Base-by-base conservation (phyloP, 108 stramenopile species). In the Discostella pseudostelligera region DNA sequence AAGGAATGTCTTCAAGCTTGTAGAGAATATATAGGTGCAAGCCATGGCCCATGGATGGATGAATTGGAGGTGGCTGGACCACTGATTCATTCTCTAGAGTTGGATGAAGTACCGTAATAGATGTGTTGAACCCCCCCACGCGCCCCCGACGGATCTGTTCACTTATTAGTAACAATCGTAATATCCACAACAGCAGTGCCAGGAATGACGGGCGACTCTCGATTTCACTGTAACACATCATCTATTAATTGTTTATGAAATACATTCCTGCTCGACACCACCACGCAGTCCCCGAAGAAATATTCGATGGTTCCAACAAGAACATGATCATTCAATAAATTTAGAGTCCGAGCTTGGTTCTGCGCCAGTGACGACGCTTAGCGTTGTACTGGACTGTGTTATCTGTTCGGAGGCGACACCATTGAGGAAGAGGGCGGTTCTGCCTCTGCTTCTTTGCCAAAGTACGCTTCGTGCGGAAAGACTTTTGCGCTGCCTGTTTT, bases 301-400 rank as follows among this genome's bases (percentile, higher is more conserved):
- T 53, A 24, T 53, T 25, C 22, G 25, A 53, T 53, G 25, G 50
- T 21, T 53, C 32, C 50, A 53, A 53, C 50, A 53, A 53, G 50
- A 53, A 53, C 32, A 32, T 32, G n/a, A n/a, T n/a, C n/a, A n/a
- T n/a, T n/a, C n/a, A n/a, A n/a, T n/a, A n/a, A n/a, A 32, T 73
- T 96, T 98, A 99, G 74, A 99, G 88, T 82, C 99, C 99, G 74
- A 99, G 90, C 98, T 99, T 99, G 69, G 99, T 99, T 78, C 99
- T 93, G 72, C 99, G 96, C 99, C 99, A 99, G 92, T 99, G 97
- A 72, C 99, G 90, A 73, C 99, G 90, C 93, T 98, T 99, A 66
- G 95, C 92, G 83, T 99, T 99, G 94, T 97, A 99, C 75, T 97
- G 95, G 80, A 99, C 96, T 43, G 79, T 97, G 79, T 98, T 99